Evolutionary conservation across 2,329 filamentous ascomycete species (phyloP).

Genomic region (Xylariaceae sp.): DNA sequence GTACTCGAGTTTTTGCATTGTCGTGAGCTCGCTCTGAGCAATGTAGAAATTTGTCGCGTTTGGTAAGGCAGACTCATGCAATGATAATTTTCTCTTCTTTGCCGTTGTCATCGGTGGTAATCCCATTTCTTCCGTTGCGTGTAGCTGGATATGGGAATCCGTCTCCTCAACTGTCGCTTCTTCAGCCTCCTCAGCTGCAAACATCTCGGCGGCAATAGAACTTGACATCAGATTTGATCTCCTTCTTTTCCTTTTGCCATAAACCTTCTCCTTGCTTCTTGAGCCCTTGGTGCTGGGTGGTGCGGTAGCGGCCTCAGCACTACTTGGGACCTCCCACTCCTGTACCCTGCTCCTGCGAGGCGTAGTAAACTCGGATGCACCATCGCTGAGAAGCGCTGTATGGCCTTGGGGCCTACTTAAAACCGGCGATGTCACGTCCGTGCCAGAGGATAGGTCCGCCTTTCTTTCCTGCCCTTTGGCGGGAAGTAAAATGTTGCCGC

Average conservation of each 20-base stretch:
- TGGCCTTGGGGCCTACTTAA: constrained; percentile 27
- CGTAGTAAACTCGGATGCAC: constrained; percentile 36
- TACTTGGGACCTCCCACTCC: constrained; percentile 45
- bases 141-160: constrained; percentile 11
- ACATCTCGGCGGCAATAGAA: constrained; percentile 21
- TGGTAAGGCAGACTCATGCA: constrained; percentile 27
- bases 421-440: constrained; percentile 38
- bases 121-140: constrained; percentile 7
- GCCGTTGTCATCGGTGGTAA: constrained; percentile 15
- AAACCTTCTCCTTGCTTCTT: constrained; percentile 25
- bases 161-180: constrained; percentile 6
- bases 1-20: constrained; percentile 43
- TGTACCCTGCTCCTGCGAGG: constrained; percentile 35
- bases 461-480: constrained; percentile 31
- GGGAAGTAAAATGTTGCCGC: constrained; percentile 38
- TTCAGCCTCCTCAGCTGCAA: constrained; percentile 19
- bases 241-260: constrained; percentile 29
- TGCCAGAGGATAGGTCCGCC: constrained; percentile 35
- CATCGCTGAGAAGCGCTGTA: constrained; percentile 28
- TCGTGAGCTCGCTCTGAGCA: constrained; percentile 41
- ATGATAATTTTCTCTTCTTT: constrained; percentile 30
- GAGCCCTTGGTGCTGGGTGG: constrained; percentile 18
- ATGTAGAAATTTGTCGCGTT: constrained; percentile 39
- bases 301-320: constrained; percentile 27
- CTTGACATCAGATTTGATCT: constrained; percentile 15